phyloP scores from a whole-genome alignment of 306 rosid genomes.

The Ceratonia siliqua region DNA sequence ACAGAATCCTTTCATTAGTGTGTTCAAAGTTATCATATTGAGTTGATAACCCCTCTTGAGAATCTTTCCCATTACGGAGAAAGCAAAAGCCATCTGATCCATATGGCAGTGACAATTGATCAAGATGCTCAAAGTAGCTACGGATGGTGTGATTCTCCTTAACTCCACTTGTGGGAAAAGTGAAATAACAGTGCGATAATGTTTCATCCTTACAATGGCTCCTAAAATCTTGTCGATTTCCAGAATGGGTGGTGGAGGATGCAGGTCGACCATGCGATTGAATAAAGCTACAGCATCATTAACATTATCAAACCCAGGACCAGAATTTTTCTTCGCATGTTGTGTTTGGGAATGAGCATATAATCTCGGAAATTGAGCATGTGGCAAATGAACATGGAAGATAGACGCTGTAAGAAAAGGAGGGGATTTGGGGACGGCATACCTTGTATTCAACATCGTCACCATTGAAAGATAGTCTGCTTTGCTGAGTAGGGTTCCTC shows the following conservation, averaged over 20 bases:
- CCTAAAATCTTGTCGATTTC: slow-evolving; percentile 35
- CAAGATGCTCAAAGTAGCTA: slow-evolving; percentile 39
- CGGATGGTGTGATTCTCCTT: slow-evolving; percentile 24
- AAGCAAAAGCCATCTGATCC: slow-evolving; percentile 32
- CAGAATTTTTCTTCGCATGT: not conserved
- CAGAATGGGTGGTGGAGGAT: slow-evolving; percentile 26
- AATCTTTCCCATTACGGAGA: slow-evolving; percentile 38
- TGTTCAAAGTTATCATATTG: slow-evolving; percentile 35
- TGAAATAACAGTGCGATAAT: slow-evolving; percentile 37
- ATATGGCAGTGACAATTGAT: slow-evolving; percentile 41
- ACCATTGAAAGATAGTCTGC: not conserved
- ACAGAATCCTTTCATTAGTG: slow-evolving; percentile 38
- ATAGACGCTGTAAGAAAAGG: slow-evolving; percentile 6
- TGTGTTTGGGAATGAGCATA: slow-evolving; percentile 27
- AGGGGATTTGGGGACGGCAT: slow-evolving; percentile 33
- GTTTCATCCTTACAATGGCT: slow-evolving; percentile 34
- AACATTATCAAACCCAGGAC: slow-evolving; percentile 16
- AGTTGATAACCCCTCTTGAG: slow-evolving; percentile 40
- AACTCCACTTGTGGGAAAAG: slow-evolving; percentile 27
- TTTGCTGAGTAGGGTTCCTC: not conserved
- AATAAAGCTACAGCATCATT: slow-evolving; percentile 33
- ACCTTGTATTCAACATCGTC: slow-evolving; percentile 36
- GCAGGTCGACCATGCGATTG: slow-evolving; percentile 11
- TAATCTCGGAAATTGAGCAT: slow-evolving; percentile 17
- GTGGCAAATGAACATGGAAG: slow-evolving; percentile 11